phyloP scores from a whole-genome alignment of 345 rosid species.

The Populus tremula region DNA sequence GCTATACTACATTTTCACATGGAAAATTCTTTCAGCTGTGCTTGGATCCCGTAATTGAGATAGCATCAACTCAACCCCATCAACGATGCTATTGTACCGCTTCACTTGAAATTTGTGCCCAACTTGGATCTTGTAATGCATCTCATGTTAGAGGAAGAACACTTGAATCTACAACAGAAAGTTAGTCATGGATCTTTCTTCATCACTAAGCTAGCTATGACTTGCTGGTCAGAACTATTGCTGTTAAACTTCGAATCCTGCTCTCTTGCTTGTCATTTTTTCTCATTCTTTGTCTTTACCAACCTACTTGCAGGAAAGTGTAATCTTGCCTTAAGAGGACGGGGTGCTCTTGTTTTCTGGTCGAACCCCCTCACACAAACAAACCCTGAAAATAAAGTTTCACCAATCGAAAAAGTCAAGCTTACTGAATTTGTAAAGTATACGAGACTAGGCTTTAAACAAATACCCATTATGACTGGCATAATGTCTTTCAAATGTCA shows the following conservation, averaged over 20 bases:
- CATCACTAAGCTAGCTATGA: constrained; percentile 20
- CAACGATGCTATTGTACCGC: neutral
- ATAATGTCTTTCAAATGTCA: neutral
- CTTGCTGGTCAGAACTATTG: constrained; percentile 14
- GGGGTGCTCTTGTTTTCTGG: constrained; percentile 66
- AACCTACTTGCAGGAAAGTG: constrained; percentile 64
- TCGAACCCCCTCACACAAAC: constrained; percentile 94
- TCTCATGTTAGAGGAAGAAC: constrained; percentile 30
- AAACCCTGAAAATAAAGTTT: constrained; percentile 52
- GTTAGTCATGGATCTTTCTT: constrained; percentile 28
- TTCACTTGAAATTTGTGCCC: neutral
- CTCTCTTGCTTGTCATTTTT: constrained; percentile 12
- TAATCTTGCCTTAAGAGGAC: constrained; percentile 72
- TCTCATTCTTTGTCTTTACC: constrained; percentile 34
- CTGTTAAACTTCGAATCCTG: constrained; percentile 12
- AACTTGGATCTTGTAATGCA: neutral
- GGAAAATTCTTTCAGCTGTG: constrained; percentile 10
- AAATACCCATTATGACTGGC: neutral
- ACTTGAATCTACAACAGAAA: constrained; percentile 33
- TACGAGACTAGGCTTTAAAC: neutral
- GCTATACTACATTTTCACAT: neutral
- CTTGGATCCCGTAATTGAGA: neutral
- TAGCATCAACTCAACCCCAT: neutral
- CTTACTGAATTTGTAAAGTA: neutral
- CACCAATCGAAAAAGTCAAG: neutral